Evolutionary conservation across 768 basidiomycete genomes (phyloP).

Genomic region (Myochromella boudieri): DNA sequence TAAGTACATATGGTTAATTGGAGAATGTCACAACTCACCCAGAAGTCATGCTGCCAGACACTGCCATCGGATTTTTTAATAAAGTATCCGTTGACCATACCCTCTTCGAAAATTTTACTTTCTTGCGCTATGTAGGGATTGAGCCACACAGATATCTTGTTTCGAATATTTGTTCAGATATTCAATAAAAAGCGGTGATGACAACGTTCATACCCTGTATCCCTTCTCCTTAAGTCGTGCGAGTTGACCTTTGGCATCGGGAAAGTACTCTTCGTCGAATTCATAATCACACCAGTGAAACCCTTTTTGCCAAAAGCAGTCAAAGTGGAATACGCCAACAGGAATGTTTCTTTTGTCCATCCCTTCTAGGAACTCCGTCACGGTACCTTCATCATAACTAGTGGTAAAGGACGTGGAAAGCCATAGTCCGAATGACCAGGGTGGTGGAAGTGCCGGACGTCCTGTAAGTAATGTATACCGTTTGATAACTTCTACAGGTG

Average conservation of each 20-base stretch:
- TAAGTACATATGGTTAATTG: not conserved
- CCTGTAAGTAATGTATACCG: conserved; percentile 37
- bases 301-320: conserved; percentile 42
- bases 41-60: conserved; percentile 38
- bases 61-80: conserved; percentile 45
- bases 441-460: conserved; percentile 42
- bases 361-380: conserved; percentile 41
- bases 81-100: conserved; percentile 40
- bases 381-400: conserved; percentile 42
- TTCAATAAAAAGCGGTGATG: not conserved
- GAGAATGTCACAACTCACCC: conserved; percentile 21
- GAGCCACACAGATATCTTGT: conserved; percentile 32
- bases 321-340: conserved; percentile 46
- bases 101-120: conserved; percentile 42
- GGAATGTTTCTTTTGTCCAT: conserved; percentile 39
- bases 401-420: conserved; percentile 49
- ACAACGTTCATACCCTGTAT: conserved; percentile 36
- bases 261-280: conserved; percentile 46
- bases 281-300: conserved; percentile 42
- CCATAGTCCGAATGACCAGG: conserved; percentile 51
- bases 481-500: conserved; percentile 28
- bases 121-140: conserved; percentile 45
- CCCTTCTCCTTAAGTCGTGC: conserved; percentile 34
- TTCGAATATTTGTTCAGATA: not conserved
- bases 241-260: conserved; percentile 39